Evolutionary conservation across 371 early-diverging fungal genomes (phyloP), one percentile per base, ranked within the genome.

Genomic region (Saksenaea oblongispora): DNA sequence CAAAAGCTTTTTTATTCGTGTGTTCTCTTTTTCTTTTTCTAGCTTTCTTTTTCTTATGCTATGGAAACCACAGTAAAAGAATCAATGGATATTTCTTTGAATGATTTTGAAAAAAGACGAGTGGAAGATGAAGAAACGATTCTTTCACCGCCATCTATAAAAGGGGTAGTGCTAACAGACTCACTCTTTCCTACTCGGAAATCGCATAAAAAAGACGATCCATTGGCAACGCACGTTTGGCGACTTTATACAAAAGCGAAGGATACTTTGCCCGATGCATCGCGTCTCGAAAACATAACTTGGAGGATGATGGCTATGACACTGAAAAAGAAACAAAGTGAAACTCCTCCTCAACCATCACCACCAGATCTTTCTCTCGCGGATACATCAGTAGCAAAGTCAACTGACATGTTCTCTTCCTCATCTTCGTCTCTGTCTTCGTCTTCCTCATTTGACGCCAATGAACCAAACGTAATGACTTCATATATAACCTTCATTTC

Each of bases 221-320:
- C 86, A 22, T 65, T 86, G 26, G 81, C 85, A 9, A 78, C 82
- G 7, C 82, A 87, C 55, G 72, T 91, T n/a, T 90, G 90, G 90
- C 77, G 85, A 37, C 68, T 90, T 62, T 89, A 86, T 64, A 86
- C 87, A 17, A 84, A 88, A 63, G 87, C 89, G 15, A 87, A 87
- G 67, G 87, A 88, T 60, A 80, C 68, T 13, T 54, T 88, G n/a
- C 88, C 89, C 5, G 76, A 90, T 34, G 89, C 85, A 15, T 74
- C 79, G 39, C 77, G 90, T 27, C 65, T 89, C 7, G 90, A 90
- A 64, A 90, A 90, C 65, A 57, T 88, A 24, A 85, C 87, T 5
- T 90, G 90, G 90, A 82, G 90, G 24, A 82, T 85, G 76, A 89
- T 90, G 90, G 84, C 86, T 14, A 79, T 87, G 74, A 80, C 81